Base-by-base conservation (phyloP, 306 rosid genomes). In the Dalbergia cochinchinensis region DNA sequence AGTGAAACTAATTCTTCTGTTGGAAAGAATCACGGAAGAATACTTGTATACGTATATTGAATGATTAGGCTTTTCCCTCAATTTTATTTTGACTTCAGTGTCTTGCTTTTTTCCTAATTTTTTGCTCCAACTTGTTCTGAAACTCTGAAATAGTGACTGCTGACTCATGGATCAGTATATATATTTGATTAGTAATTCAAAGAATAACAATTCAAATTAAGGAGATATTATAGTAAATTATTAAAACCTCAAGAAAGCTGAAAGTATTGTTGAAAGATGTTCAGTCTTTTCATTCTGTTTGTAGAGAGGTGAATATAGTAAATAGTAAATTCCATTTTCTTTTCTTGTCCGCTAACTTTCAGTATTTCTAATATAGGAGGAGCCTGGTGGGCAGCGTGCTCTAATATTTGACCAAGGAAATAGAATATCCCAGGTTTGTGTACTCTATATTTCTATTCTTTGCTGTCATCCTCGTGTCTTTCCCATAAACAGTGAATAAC, bases 301-400 rank as follows among this genome's bases (percentile, higher is more conserved):
- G 57, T 37, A 6, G 69, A 26, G 33, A 19, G 58, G 67, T 50
- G 68, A 79, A 65, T 69, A 19, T 35, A 78, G 26, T 22, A 22
- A 22, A 22, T 22, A 22, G 26, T 22, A 22, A 22, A 64, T 76
- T 61, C 61, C 48, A 7, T 19, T 45, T 34, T 71, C 47, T 61
- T 62, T 45, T 54, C 48, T 57, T 68, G 53, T 69, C 6, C 18
- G 57, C 73, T 80, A 44, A 73, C 74, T 42, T 10, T 54, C 10
- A 64, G 55, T 41, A 33, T 74, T 62, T 58, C 47, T 84, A 79
- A n/a, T n/a, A 69, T 92, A 95, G 99, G 98, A 95, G 80, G 99
- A 95, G 81, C 99, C 99, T 0, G 99, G 99, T 12, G 99, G 99
- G 59, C 98, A 95, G 78, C 98, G 98, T 6, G 99, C 98, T 26